A percentile compares a stretch with the other conserved stretches of the same genome.
phyloP scores from a whole-genome alignment of 1,139 yeast genomes.

The Candida buenavistaensis region DNA sequence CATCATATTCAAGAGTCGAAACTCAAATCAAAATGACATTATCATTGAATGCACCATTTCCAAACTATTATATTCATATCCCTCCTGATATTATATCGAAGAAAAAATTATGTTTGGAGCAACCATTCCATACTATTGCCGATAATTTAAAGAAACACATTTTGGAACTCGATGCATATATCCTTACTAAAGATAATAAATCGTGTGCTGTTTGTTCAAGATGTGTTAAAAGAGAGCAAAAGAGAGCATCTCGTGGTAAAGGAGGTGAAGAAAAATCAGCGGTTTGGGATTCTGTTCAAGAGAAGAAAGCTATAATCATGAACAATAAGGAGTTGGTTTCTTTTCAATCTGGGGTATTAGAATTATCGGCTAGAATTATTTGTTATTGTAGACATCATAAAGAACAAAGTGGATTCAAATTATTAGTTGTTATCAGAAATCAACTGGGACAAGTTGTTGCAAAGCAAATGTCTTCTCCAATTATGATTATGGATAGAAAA shows the following conservation, averaged over 20 bases:
- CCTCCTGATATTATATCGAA: constrained; percentile 88
- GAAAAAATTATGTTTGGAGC: constrained; percentile 70
- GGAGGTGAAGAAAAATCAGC: constrained; percentile 40
- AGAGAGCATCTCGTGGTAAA: constrained; percentile 87
- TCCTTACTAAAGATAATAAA: constrained; percentile 53
- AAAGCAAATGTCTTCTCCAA: constrained; percentile 67
- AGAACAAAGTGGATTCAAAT: constrained; percentile 76
- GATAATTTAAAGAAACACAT: constrained; percentile 51
- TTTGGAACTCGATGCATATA: constrained; percentile 65
- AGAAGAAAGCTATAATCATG: constrained; percentile 82
- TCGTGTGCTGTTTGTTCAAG: constrained; percentile 81
- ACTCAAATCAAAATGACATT: constrained; percentile 85
- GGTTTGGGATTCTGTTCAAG: constrained; percentile 68
- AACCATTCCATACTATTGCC: constrained; percentile 43
- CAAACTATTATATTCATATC: constrained; percentile 41
- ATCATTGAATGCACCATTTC: constrained; percentile 35
- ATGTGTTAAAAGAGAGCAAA: constrained; percentile 89
- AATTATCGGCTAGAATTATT: constrained; percentile 81
- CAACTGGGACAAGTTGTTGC: constrained; percentile 64
- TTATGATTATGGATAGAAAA: constrained; percentile 93
- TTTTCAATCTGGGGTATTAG: constrained; percentile 59
- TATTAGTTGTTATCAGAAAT: constrained; percentile 71
- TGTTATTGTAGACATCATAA: constrained; percentile 96
- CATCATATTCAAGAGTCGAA: constrained; percentile 84
- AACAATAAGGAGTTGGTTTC: constrained; percentile 86